Conservation (phyloP, 2,329 filamentous ascomycete genomes). For the Colletotrichum cereale region DNA sequence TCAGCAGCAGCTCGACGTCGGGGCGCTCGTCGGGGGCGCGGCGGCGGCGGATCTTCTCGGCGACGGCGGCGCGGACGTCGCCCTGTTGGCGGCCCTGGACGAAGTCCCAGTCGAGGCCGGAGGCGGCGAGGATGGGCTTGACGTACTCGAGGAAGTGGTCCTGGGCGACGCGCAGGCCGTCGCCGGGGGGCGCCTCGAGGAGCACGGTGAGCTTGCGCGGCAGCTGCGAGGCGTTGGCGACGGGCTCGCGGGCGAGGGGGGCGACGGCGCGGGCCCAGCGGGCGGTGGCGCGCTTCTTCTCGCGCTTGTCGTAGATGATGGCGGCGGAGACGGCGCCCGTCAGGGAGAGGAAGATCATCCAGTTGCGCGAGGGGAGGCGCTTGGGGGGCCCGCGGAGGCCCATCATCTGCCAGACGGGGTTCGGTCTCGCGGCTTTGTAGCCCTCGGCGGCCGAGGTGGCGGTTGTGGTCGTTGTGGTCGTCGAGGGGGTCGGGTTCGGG, state of each 20-base stretch:
- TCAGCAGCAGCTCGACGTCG: conserved; percentile 60
- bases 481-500: conserved; percentile 3
- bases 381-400: conserved; percentile 87
- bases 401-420: conserved; percentile 82
- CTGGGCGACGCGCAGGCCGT: conserved; percentile 85
- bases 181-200: conserved; percentile 86
- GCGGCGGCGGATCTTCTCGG: conserved; percentile 84
- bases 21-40: conserved; percentile 69
- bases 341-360: conserved; percentile 93
- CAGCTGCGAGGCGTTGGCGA: conserved; percentile 76
- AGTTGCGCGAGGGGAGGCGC: conserved; percentile 93
- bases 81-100: conserved; percentile 92
- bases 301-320: conserved; percentile 90
- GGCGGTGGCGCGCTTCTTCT: conserved; percentile 86
- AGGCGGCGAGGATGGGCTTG: conserved; percentile 90
- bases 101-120: conserved; percentile 95
- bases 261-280: conserved; percentile 90
- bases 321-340: conserved; percentile 82
- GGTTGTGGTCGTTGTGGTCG: conserved; percentile 43
- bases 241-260: conserved; percentile 82
- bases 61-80: conserved; percentile 88
- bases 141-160: conserved; percentile 97
- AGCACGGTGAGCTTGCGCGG: conserved; percentile 89
- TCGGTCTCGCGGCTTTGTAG: conserved; percentile 65
- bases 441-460: conserved; percentile 44